Evolutionary conservation across 1,284 basidiomycete genomes (phyloP).

Genomic region (Stereum hirsutum): DNA sequence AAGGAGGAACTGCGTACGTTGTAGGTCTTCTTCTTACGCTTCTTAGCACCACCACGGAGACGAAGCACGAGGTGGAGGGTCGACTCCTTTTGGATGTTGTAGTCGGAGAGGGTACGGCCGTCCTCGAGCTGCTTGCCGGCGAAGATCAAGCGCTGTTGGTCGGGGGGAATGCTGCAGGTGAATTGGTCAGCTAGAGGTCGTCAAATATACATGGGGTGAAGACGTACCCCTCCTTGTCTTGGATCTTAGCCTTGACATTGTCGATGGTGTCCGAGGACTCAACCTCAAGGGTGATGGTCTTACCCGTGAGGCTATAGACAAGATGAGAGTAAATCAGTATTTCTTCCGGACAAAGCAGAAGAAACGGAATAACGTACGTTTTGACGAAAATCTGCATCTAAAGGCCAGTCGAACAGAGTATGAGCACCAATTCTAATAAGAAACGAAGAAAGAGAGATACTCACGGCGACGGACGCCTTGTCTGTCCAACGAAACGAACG

Average conservation of each 20-base stretch:
- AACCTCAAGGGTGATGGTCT: constrained; percentile 97
- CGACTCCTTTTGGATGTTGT: constrained; percentile 94
- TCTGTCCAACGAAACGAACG: constrained; percentile 80
- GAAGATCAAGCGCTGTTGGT: constrained; percentile 97
- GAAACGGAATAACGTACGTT: constrained; percentile 34
- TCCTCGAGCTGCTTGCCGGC: constrained; percentile 98
- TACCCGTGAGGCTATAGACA: constrained; percentile 82
- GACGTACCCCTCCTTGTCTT: constrained; percentile 87
- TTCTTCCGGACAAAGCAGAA: neutral
- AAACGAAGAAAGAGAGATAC: neutral
- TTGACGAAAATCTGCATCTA: constrained; percentile 93
- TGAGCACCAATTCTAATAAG: constrained; percentile 1
- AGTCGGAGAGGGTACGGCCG: constrained; percentile 84
- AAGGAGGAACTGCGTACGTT: constrained; percentile 39
- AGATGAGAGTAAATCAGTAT: neutral
- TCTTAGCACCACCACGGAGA: constrained; percentile 96
- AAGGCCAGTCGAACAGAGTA: neutral
- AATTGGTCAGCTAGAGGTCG: constrained; percentile 4
- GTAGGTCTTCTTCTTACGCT: constrained; percentile 99
- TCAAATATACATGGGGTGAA: neutral
- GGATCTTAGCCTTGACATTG: constrained; percentile 96
- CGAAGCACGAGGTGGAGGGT: constrained; percentile 95
- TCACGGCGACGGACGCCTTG: constrained; percentile 53
- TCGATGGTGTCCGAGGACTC: constrained; percentile 97
- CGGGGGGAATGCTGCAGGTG: constrained; percentile 71